Percentiles rank a stretch among this genome's conserved stretches.
Conservation (phyloP, 306 rosid species). For the Biancaea sappan region DNA sequence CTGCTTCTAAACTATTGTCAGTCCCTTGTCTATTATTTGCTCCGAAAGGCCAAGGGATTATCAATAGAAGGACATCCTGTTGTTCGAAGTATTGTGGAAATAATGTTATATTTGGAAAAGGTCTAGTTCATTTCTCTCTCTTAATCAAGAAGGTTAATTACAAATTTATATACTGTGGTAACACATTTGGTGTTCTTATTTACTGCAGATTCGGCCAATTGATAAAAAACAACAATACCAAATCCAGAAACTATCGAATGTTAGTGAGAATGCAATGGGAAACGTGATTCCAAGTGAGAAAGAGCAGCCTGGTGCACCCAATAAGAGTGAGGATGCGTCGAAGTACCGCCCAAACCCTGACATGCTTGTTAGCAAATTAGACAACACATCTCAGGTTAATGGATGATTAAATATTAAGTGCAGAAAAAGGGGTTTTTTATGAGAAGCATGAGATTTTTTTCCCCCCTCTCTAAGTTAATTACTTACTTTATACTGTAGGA, state of each 20-base stretch:
- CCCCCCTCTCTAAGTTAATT: conserved; percentile 28
- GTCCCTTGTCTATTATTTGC: conserved; percentile 84
- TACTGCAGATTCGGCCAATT: conserved; percentile 75
- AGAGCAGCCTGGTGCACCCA: conserved; percentile 45
- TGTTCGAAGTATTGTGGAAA: conserved; percentile 76
- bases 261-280: conserved; percentile 45
- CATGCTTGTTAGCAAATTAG: conserved; percentile 61
- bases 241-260: conserved; percentile 76
- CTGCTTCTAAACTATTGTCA: conserved; percentile 81
- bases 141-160: neutral
- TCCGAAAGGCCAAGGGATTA: conserved; percentile 74
- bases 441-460: conserved; percentile 1
- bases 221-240: conserved; percentile 92
- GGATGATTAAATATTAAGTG: conserved; percentile 6
- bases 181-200: conserved; percentile 27
- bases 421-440: neutral
- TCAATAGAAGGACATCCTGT: conserved; percentile 78
- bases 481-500: conserved; percentile 47
- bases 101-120: conserved; percentile 84
- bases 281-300: conserved; percentile 43
- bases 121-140: conserved; percentile 39
- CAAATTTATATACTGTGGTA: neutral
- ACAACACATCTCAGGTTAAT: conserved; percentile 51
- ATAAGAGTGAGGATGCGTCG: conserved; percentile 55
- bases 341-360: conserved; percentile 86